Evolutionary conservation across 1,284 basidiomycete species (phyloP).

Genomic region (Trametes pubescens): DNA sequence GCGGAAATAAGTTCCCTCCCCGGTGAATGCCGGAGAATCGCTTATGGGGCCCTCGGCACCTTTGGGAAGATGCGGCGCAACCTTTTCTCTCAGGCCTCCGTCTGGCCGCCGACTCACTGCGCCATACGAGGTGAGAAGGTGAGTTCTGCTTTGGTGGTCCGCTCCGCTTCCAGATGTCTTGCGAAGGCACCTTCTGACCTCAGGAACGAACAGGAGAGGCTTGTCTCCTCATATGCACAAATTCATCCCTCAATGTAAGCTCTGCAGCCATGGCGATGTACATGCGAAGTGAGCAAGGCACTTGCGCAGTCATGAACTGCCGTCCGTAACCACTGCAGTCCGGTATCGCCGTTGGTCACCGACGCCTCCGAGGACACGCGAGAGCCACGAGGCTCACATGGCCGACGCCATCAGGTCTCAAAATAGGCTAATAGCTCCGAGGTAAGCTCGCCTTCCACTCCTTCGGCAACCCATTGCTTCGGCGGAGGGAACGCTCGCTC

Average conservation of each 20-base stretch:
- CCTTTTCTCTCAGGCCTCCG: slow-evolving; percentile 21
- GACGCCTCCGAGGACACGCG: slow-evolving; percentile 32
- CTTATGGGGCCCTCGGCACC: slow-evolving; percentile 24
- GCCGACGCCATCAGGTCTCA: slow-evolving; percentile 10
- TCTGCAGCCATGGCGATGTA: slow-evolving; percentile 13
- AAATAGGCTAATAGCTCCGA: slow-evolving; percentile 31
- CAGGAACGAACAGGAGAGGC: slow-evolving; percentile 3
- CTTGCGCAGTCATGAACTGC: not conserved
- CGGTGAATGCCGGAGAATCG: slow-evolving; percentile 22
- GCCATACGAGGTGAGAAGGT: slow-evolving; percentile 26
- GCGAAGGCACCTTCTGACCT: slow-evolving; percentile 11
- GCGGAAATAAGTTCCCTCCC: slow-evolving; percentile 17
- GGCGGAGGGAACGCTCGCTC: slow-evolving; percentile 31
- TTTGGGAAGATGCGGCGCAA: slow-evolving; percentile 19
- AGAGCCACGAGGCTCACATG: slow-evolving; percentile 35
- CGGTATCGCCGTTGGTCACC: slow-evolving; percentile 29
- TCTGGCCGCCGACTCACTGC: slow-evolving; percentile 27
- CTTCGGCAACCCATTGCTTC: slow-evolving; percentile 20
- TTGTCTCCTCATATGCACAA: not conserved
- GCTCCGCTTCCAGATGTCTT: slow-evolving; percentile 23
- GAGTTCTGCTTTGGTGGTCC: slow-evolving; percentile 18
- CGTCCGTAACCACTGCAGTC: slow-evolving; percentile 12
- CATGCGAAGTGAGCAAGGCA: not conserved
- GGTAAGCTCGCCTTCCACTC: slow-evolving; percentile 23
- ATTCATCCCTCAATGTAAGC: not conserved